Percentiles rank a stretch among this genome's conserved stretches.
These are phyloP conservation scores for Rhizophagus prolifer DNA, from an alignment of 192 early-diverging fungal genomes.

Conservation along the genomic window DNA sequence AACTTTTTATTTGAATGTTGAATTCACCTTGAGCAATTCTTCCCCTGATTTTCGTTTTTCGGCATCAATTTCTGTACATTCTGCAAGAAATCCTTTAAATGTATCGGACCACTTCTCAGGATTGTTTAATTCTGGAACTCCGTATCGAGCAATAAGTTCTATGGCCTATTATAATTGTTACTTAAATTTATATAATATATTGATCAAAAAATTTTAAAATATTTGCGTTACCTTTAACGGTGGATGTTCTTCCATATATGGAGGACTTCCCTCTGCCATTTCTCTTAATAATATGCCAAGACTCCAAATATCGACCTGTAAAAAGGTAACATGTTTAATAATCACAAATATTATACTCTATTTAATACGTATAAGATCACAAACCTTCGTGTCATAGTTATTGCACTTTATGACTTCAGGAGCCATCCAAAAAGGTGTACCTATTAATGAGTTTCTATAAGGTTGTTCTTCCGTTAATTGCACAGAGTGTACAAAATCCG, in stretches of 20 bases:
- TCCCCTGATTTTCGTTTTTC: constrained; percentile 68
- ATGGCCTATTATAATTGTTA: constrained; percentile 58
- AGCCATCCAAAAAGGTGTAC: constrained; percentile 97
- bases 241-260: constrained; percentile 88
- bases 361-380: neutral
- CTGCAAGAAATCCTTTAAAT: constrained; percentile 77
- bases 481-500: constrained; percentile 95
- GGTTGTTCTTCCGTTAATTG: constrained; percentile 77
- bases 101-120: constrained; percentile 67
- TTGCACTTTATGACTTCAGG: constrained; percentile 91
- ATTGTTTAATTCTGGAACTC: constrained; percentile 76
- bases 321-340: neutral
- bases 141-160: constrained; percentile 84
- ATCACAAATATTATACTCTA: neutral
- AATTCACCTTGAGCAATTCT: constrained; percentile 60
- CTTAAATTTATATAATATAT: neutral
- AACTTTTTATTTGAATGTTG: constrained; percentile 39
- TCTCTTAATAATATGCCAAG: constrained; percentile 91
- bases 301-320: constrained; percentile 86
- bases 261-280: constrained; percentile 94
- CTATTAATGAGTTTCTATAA: constrained; percentile 82
- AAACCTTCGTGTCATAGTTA: constrained; percentile 77
- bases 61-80: constrained; percentile 70
- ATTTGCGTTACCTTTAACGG: constrained; percentile 45
- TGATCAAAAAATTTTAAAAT: neutral